Base-by-base conservation (phyloP, 1,284 basidiomycete species). In the Ganoderma sinense region DNA sequence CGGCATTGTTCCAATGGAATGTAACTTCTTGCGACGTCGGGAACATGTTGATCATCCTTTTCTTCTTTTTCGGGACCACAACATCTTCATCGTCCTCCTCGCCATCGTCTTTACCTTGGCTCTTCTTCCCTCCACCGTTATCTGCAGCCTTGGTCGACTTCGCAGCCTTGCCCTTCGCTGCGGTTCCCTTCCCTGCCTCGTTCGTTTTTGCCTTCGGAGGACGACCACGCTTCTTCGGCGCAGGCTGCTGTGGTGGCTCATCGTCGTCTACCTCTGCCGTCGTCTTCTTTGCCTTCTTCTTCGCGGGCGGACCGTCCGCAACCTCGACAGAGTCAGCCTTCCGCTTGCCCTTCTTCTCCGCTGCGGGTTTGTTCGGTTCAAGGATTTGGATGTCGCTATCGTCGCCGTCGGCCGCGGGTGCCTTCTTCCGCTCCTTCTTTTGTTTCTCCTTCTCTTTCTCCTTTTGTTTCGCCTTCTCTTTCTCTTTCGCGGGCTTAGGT, bases 41-140 rank as follows among this genome's bases (percentile, higher is more conserved):
- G 74, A 89, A 90, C 31, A 91, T 74, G 70, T 87, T 89, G 71
- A 92, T 87, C 78, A 87, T 90, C 74, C 88, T 84, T 72, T 87
- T 88, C 79, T 88, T 91, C 81, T 89, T 91, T 80, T 31, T 56
- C 29, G 53, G 53, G 11, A 80, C 71, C 4, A 40, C 68, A 10
- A 45, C 59, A 2, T 45, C 67, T 5, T 56, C 71, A 31, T 69
- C 68, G 16, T 62, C 69, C 2, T 53, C 73, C 39, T 64, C 68
- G 43, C 61, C 59, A 29, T 29, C 40, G 39, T 61, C 59, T 43
- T 61, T 61, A 14, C 16, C 39, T 16, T 41, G 41, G 39, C 39
- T 39, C 36, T 59, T 59, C 59, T 18, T 41, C 4, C 39, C 45
- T n/a, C 45, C 58, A 2, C 36, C n/a, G n/a, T 16, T 40, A 14